A percentile compares a stretch with the other conserved stretches of the same genome.
Conservation (phyloP, 106 monocot species). For the Posidonia australis region DNA sequence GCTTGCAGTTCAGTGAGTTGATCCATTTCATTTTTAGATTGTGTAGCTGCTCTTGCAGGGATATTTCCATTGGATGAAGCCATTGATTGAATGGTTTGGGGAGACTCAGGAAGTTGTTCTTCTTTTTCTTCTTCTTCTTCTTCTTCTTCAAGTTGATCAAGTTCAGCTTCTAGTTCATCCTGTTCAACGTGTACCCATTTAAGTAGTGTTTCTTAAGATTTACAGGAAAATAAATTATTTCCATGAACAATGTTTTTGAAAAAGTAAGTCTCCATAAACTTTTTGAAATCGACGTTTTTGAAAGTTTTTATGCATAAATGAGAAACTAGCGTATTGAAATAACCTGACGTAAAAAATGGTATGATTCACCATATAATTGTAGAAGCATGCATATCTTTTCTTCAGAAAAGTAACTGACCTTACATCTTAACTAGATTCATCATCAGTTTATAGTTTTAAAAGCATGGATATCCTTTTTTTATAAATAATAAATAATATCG, state of each 20-base stretch:
- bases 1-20: slow-evolving; percentile 8
- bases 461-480: neutral
- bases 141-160: slow-evolving; percentile 15
- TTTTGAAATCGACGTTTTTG: too few relatives aligned
- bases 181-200: slow-evolving; percentile 15
- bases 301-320: too few relatives aligned
- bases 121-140: neutral
- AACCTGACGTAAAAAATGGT: too few relatives aligned
- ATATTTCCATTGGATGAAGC: neutral
- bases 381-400: neutral
- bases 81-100: neutral
- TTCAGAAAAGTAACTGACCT: too few relatives aligned
- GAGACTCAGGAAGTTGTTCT: neutral
- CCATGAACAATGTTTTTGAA: too few relatives aligned
- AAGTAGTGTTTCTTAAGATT: too few relatives aligned
- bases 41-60: neutral
- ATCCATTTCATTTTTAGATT: neutral
- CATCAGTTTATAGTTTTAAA: neutral
- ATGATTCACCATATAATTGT: too few relatives aligned
- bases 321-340: too few relatives aligned
- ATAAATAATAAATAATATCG: neutral
- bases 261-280: too few relatives aligned
- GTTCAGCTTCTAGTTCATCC: slow-evolving; percentile 64
- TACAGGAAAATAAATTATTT: too few relatives aligned
- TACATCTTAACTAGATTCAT: too few relatives aligned